Evolutionary conservation across 495 filamentous ascomycete genomes (phyloP).

Genomic region (Trichoderma orchidacearum): DNA sequence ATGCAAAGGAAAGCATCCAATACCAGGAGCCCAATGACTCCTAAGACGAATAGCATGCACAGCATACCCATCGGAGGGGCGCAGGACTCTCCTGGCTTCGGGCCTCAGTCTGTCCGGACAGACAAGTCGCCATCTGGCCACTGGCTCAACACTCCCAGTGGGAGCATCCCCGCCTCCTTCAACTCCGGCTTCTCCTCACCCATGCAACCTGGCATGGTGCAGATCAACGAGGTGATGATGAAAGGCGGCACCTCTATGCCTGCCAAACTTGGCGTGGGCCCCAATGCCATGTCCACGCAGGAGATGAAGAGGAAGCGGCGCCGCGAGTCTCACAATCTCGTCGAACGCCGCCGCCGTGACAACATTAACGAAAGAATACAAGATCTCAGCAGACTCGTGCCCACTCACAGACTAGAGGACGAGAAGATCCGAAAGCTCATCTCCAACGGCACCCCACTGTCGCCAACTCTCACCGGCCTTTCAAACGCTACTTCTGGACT

Average conservation of each 20-base stretch:
- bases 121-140: slow-evolving; percentile 72
- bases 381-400: slow-evolving; percentile 86
- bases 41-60: slow-evolving; percentile 44
- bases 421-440: slow-evolving; percentile 94
- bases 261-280: slow-evolving; percentile 32
- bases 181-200: slow-evolving; percentile 74
- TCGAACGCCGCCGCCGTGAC: slow-evolving; percentile 86
- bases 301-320: slow-evolving; percentile 85
- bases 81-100: slow-evolving; percentile 34
- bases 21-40: slow-evolving; percentile 64
- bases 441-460: slow-evolving; percentile 75
- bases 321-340: slow-evolving; percentile 89
- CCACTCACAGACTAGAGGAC: slow-evolving; percentile 84
- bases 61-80: slow-evolving; percentile 18
- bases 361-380: slow-evolving; percentile 99
- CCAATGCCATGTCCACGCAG: slow-evolving; percentile 48
- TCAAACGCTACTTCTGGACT: slow-evolving; percentile 72
- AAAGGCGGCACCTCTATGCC: slow-evolving; percentile 44
- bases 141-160: slow-evolving; percentile 60
- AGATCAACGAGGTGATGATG: slow-evolving; percentile 35
- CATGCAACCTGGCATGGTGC: slow-evolving; percentile 30
- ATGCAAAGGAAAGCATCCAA: slow-evolving; percentile 60
- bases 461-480: slow-evolving; percentile 54
- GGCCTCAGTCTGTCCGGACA: slow-evolving; percentile 60
- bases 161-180: slow-evolving; percentile 59